These are phyloP conservation scores for Acanthamoeba castellanii DNA, from an alignment of 208 protist genomes.

Conservation along the genomic window DNA sequence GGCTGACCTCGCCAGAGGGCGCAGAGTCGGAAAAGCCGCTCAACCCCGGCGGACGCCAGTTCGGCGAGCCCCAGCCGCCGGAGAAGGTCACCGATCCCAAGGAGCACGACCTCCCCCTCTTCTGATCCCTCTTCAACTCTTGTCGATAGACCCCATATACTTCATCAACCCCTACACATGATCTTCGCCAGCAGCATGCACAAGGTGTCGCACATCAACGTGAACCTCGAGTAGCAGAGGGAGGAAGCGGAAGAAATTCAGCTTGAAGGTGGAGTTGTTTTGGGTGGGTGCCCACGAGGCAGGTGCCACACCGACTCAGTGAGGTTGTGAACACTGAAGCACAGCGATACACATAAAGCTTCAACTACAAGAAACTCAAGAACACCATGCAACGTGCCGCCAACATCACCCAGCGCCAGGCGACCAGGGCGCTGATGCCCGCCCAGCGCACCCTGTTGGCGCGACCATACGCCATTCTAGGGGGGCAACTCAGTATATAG, in stretches of 20 bases:
- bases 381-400: background rate
- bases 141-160: too few species aligned
- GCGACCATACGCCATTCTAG: background rate
- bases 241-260: too few species aligned
- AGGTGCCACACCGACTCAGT: too few species aligned
- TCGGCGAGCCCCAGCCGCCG: background rate
- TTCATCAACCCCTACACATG: background rate
- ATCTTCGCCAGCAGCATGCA: background rate
- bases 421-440: background rate
- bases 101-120: constrained; percentile 22
- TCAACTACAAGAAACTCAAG: background rate
- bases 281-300: too few species aligned
- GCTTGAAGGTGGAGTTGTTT: too few species aligned
- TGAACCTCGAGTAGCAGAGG: too few species aligned
- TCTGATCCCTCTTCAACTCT: background rate
- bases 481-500: background rate
- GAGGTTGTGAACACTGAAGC: too few species aligned
- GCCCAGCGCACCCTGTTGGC: background rate
- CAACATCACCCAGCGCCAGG: background rate
- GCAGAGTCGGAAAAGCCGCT: background rate
- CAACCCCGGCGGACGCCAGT: background rate
- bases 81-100: constrained; percentile 44
- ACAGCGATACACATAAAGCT: background rate
- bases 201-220: background rate
- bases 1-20: background rate